Base-by-base conservation (phyloP, 225 moss, liverwort and hornwort genomes). In the Takakia lepidozioides region DNA sequence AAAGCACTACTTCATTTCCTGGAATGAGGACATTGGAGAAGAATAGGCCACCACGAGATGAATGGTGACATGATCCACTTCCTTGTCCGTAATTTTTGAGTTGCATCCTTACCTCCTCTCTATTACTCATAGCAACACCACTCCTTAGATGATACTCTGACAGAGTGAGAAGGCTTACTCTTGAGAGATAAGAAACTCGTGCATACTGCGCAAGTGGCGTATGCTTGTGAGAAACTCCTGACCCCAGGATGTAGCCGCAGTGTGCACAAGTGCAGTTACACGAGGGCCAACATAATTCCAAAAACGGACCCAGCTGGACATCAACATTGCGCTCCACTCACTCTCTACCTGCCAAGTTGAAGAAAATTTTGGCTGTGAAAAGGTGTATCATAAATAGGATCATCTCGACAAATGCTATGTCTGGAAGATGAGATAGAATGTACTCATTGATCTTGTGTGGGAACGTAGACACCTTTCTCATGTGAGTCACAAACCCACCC, bases 301-400 rank as follows among this genome's bases (percentile, higher is more conserved):
- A 52, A 29, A 55, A 14, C 70, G 75, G 51, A 75, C 70, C 70
- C 75, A 71, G 11, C 70, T 43, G 46, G 75, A 58, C 55, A 75
- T 43, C 36, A 75, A 48, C 6, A 71, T 58, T 30, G 75, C 48
- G 62, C 55, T 48, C 52, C 52, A 75, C 36, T 48, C 51, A 22
- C 27, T 46, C 28, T 71, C 70, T 48, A 29, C 66, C 75, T 71
- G 66, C 57, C 10, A 20, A 22, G 15, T 21, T 24, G 22, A 45
- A 45, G 45, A 7, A 10, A 9, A 24, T 10, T 5, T 24, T 45
- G 10, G 8, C n/a, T n/a, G n/a, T n/a, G n/a, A n/a, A n/a, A n/a
- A n/a, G n/a, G n/a, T n/a, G n/a, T n/a, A n/a, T n/a, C n/a, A n/a
- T n/a, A n/a, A n/a, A n/a, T n/a, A n/a, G n/a, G n/a, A n/a, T n/a